phyloP scores from a whole-genome alignment of 768 basidiomycete species.

The Lyophyllum decastes region DNA sequence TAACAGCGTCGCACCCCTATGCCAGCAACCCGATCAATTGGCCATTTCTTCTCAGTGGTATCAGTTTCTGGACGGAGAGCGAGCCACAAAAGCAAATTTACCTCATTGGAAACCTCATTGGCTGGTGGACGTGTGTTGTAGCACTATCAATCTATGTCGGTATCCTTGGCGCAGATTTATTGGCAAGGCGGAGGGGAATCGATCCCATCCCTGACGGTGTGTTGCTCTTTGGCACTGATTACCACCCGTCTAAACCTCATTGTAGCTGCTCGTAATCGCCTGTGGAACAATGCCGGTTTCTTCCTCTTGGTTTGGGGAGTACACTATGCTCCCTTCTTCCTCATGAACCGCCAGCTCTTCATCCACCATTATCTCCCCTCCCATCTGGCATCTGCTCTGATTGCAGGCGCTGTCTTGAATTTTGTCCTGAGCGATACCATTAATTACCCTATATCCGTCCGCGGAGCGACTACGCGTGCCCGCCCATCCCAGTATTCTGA shows the following conservation, averaged over 20 bases:
- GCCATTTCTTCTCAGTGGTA: constrained; percentile 95
- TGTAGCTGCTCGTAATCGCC: constrained; percentile 86
- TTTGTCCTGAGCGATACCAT: constrained; percentile 89
- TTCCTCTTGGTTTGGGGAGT: constrained; percentile 94
- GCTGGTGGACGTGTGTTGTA: constrained; percentile 93
- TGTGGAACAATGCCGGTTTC: constrained; percentile 96
- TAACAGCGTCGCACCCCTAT: constrained; percentile 97
- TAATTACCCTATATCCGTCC: constrained; percentile 85
- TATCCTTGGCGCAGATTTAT: constrained; percentile 84
- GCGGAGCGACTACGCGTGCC: constrained; percentile 66
- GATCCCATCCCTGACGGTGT: constrained; percentile 86
- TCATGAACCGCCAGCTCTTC: constrained; percentile 96
- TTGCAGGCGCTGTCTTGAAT: constrained; percentile 90
- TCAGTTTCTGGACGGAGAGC: constrained; percentile 97
- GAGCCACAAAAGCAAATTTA: constrained; percentile 91
- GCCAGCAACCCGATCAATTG: constrained; percentile 95
- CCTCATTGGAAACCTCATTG: constrained; percentile 89
- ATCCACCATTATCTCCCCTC: constrained; percentile 98
- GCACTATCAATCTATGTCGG: constrained; percentile 88
- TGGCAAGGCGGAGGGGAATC: constrained; percentile 83
- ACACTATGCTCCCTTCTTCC: constrained; percentile 97
- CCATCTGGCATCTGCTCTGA: constrained; percentile 87
- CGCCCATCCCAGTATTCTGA: constrained; percentile 65
- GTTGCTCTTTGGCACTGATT: constrained; percentile 29
- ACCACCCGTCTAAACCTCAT: not conserved